phyloP scores from a whole-genome alignment of 202 grass and related monocot species.

The Panicum virgatum region DNA sequence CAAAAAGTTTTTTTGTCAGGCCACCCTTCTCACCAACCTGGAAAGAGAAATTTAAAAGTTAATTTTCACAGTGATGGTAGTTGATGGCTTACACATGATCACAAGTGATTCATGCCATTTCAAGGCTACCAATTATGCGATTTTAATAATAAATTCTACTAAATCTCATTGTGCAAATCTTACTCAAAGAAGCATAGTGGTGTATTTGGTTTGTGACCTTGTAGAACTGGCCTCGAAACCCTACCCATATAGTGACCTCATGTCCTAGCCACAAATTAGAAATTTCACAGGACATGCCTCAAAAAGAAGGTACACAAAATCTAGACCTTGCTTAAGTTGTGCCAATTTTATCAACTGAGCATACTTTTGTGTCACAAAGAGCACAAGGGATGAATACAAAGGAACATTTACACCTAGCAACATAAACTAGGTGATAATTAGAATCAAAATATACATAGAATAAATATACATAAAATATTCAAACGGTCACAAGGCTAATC shows the following conservation, averaged over 20 bases:
- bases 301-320: background rate
- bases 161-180: background rate
- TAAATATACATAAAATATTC: background rate
- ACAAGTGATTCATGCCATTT: background rate
- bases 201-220: background rate
- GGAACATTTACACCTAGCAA: background rate
- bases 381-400: background rate
- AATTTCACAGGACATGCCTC: background rate
- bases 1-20: constrained; percentile 65
- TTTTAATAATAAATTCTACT: background rate
- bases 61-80: background rate
- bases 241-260: background rate
- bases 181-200: background rate
- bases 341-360: background rate
- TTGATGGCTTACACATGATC: background rate
- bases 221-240: background rate
- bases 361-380: background rate
- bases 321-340: background rate
- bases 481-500: background rate
- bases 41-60: constrained; percentile 22
- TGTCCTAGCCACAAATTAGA: background rate
- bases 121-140: background rate
- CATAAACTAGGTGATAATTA: background rate
- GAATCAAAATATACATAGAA: too few species aligned
- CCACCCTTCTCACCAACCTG: constrained; percentile 80